Conservation (phyloP, 2,329 filamentous ascomycete species). For the Hypoxylon sp. region DNA sequence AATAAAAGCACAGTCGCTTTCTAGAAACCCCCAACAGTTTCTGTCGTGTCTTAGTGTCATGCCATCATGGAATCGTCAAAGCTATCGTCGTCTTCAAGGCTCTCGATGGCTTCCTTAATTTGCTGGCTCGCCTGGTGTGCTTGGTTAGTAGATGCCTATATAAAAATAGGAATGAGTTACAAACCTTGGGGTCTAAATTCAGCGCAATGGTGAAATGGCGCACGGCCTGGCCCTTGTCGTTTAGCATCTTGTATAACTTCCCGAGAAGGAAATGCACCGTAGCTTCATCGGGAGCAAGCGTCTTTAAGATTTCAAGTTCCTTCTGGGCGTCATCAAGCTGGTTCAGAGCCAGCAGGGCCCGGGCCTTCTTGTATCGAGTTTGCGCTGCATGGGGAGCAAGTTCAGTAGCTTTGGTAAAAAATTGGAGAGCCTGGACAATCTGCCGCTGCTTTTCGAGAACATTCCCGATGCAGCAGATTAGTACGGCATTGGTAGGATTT, state of each 20-base stretch:
- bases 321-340: constrained; percentile 78
- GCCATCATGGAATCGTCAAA: constrained; percentile 75
- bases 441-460: constrained; percentile 92
- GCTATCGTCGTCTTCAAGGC: constrained; percentile 82
- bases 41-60: constrained; percentile 54
- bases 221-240: constrained; percentile 83
- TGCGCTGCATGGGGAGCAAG: constrained; percentile 84
- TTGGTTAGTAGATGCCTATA: constrained; percentile 42
- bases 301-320: constrained; percentile 89
- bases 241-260: constrained; percentile 79
- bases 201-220: constrained; percentile 94
- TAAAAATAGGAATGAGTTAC: constrained; percentile 40
- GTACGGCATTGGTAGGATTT: constrained; percentile 92
- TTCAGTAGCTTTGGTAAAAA: constrained; percentile 85
- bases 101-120: constrained; percentile 97
- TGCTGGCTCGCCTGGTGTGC: constrained; percentile 80
- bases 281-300: constrained; percentile 91
- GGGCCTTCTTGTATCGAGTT: constrained; percentile 92
- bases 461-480: constrained; percentile 92
- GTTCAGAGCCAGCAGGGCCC: constrained; percentile 81
- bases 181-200: constrained; percentile 95
- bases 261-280: constrained; percentile 96
- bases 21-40: constrained; percentile 26
- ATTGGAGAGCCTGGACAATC: constrained; percentile 78
- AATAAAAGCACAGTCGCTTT: constrained; percentile 26